phyloP scores from a whole-genome alignment of 2,329 filamentous ascomycete species.

The Aspergillus luchuensis region DNA sequence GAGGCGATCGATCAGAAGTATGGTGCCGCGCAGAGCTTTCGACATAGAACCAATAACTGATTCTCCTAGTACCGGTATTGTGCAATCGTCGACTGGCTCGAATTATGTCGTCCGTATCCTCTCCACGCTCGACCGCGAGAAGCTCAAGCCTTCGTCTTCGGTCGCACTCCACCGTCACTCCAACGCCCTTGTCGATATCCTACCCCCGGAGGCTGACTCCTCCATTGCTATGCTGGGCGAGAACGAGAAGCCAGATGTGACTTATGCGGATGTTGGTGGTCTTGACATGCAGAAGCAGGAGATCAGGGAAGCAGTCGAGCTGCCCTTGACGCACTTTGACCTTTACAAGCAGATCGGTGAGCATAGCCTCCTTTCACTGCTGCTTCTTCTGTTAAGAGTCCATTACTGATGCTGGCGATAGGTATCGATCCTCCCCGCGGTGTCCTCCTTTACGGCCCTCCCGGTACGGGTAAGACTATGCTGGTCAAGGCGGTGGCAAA shows the following conservation, averaged over 20 bases:
- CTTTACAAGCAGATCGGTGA: constrained; percentile 95
- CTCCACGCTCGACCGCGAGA: constrained; percentile 95
- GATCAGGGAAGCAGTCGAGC: constrained; percentile 94
- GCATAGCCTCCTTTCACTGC: constrained; percentile 8
- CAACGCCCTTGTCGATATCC: constrained; percentile 96
- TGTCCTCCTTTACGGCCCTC: constrained; percentile 93
- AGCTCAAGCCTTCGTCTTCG: constrained; percentile 95
- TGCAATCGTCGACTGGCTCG: constrained; percentile 95
- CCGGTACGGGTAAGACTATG: constrained; percentile 96
- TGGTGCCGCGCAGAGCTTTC: constrained; percentile 30
- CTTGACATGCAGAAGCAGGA: constrained; percentile 99
- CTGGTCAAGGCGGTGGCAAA: constrained; percentile 98
- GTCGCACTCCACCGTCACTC: constrained; percentile 98
- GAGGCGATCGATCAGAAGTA: constrained; percentile 99
- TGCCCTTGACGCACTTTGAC: constrained; percentile 96
- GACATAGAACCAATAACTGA: constrained; percentile 14
- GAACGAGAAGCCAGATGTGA: constrained; percentile 97
- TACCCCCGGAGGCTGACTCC: constrained; percentile 97
- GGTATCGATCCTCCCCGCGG: constrained; percentile 92
- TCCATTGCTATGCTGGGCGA: constrained; percentile 97
- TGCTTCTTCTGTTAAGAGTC: neutral
- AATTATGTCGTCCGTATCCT: constrained; percentile 99
- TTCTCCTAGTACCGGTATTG: constrained; percentile 79
- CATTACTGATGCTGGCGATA: constrained; percentile 22
- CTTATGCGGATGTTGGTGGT: constrained; percentile 95